These are phyloP conservation scores for Bryoglossum gracile DNA, from an alignment of 495 filamentous ascomycete species.

Conservation along the genomic window DNA sequence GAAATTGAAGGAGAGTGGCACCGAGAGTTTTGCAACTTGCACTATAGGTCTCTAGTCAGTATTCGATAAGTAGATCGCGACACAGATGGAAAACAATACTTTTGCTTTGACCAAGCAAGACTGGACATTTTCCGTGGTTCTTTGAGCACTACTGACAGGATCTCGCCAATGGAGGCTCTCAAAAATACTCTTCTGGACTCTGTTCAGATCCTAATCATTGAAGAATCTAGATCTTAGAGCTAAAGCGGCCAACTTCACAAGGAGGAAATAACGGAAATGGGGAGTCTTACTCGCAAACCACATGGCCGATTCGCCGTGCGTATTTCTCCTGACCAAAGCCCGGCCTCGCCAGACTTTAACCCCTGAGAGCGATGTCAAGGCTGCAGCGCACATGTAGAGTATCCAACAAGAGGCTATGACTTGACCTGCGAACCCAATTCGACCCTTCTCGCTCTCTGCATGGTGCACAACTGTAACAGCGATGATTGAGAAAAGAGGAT, in stretches of 20 bases:
- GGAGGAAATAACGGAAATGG: too few relatives aligned
- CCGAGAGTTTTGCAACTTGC: conserved; percentile 82
- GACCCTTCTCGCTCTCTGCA: conserved; percentile 51
- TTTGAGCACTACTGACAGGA: too few relatives aligned
- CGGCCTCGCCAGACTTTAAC: conserved; percentile 94
- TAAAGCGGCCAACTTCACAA: too few relatives aligned
- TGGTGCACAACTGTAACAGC: conserved; percentile 80
- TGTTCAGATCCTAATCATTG: too few relatives aligned
- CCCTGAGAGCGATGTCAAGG: conserved; percentile 76
- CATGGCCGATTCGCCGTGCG: conserved; percentile 82
- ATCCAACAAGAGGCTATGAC: conserved; percentile 81
- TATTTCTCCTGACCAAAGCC: conserved; percentile 82
- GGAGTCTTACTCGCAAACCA: conserved; percentile 97
- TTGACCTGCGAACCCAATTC: conserved; percentile 78
- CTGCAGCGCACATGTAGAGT: conserved; percentile 83
- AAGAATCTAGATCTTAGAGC: too few relatives aligned
- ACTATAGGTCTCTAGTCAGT: too few relatives aligned
- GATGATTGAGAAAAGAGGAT: conserved; percentile 72
- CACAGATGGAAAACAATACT: too few relatives aligned
- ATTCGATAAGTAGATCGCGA: too few relatives aligned
- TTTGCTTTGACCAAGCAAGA: too few relatives aligned
- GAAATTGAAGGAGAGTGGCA: conserved; percentile 93
- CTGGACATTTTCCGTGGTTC: too few relatives aligned
- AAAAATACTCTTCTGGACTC: too few relatives aligned
- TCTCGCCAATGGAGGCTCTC: too few relatives aligned